Conservation (phyloP, 2,329 filamentous ascomycete genomes). For the Dendrostoma leiphaemia region DNA sequence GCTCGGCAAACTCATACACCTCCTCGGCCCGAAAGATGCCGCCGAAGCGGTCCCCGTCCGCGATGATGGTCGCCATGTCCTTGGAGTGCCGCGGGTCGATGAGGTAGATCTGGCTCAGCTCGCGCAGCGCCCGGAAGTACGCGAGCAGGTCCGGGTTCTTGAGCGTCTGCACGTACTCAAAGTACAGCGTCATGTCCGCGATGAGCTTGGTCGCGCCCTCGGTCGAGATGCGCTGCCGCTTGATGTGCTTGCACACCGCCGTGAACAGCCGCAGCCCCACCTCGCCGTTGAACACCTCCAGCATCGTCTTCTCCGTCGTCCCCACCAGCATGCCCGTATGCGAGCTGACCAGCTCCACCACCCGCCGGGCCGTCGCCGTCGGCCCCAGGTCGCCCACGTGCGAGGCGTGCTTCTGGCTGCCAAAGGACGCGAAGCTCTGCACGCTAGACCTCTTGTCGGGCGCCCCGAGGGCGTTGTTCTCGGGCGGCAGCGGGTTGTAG, state of each 20-base stretch:
- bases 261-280: conserved; percentile 91
- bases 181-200: conserved; percentile 94
- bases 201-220: conserved; percentile 90
- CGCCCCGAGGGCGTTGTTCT: conserved; percentile 31
- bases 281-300: conserved; percentile 98
- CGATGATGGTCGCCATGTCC: conserved; percentile 92
- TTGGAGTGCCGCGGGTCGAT: conserved; percentile 86
- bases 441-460: conserved; percentile 17
- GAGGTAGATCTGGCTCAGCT: conserved; percentile 92
- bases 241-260: conserved; percentile 93
- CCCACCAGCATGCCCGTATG: conserved; percentile 93
- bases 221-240: conserved; percentile 88
- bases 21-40: conserved; percentile 95
- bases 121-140: conserved; percentile 88
- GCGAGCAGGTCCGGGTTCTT: conserved; percentile 79
- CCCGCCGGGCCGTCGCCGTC: conserved; percentile 72
- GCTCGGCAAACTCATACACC: conserved; percentile 94
- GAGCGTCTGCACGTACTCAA: conserved; percentile 77
- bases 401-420: conserved; percentile 33
- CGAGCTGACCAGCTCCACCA: conserved; percentile 81
- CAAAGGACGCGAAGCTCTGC: conserved; percentile 16
- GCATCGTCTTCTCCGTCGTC: conserved; percentile 95
- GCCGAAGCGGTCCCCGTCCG: conserved; percentile 83
- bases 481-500: conserved; percentile 70
- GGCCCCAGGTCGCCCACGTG: conserved; percentile 62